A percentile compares a stretch with the other conserved stretches of the same genome.
phyloP scores from a whole-genome alignment of 2,329 filamentous ascomycete species.

The Ophiostoma fasciatum region DNA sequence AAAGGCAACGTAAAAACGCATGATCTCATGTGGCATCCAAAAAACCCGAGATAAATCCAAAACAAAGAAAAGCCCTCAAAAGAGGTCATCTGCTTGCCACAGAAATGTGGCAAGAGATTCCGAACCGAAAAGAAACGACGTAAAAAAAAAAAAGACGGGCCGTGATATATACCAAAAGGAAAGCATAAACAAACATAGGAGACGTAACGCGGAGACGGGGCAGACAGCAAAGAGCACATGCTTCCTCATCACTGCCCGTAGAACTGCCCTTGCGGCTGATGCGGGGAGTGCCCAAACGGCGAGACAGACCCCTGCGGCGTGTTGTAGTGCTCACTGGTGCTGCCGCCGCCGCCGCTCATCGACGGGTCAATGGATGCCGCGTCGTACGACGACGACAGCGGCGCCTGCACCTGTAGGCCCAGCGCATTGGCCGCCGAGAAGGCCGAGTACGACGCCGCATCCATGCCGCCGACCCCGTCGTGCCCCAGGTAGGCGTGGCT shows the following conservation, averaged over 20 bases:
- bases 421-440: constrained; percentile 19
- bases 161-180: not conserved
- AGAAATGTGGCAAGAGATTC: too few species aligned
- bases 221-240: not conserved
- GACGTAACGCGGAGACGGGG: not conserved
- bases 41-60: too few species aligned
- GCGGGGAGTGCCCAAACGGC: constrained; percentile 27
- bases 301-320: constrained; percentile 27
- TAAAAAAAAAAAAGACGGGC: too few species aligned
- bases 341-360: constrained; percentile 12
- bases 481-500: constrained; percentile 10
- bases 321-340: constrained; percentile 21
- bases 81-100: too few species aligned
- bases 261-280: constrained; percentile 20
- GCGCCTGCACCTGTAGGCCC: constrained; percentile 25
- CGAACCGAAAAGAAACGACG: not conserved
- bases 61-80: not conserved
- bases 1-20: too few species aligned
- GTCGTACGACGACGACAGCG: too few species aligned
- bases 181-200: constrained; percentile 1
- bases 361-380: constrained; percentile 16
- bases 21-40: too few species aligned
- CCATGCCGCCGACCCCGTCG: constrained; percentile 17
- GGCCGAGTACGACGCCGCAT: constrained; percentile 20
- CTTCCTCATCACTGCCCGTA: constrained; percentile 4